Evolutionary conservation across 371 early-diverging fungal species (phyloP).

Genomic region (Actinomortierella ambigua): DNA sequence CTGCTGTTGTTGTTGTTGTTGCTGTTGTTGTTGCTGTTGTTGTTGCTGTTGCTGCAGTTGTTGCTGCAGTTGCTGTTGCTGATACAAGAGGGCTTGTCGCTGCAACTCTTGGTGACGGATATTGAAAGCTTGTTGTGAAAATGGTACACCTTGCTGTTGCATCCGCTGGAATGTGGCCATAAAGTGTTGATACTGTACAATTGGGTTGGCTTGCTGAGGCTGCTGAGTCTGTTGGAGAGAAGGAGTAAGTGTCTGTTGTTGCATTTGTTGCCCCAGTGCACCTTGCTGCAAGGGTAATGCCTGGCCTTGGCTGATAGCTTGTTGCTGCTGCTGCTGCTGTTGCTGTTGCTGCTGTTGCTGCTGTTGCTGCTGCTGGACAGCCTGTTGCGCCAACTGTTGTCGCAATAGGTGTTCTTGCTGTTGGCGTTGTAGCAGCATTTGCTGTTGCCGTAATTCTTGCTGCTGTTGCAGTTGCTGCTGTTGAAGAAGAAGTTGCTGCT

Average conservation of each 20-base stretch:
- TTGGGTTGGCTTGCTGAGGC: conserved; percentile 38
- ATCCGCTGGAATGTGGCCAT: conserved; percentile 13
- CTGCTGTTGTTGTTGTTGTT: conserved; percentile 20
- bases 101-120: conserved; percentile 13
- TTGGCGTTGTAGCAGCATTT: neutral
- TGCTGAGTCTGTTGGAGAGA: conserved; percentile 2
- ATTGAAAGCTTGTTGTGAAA: conserved; percentile 11
- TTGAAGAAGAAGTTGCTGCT: neutral
- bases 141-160: conserved; percentile 17
- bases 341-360: conserved; percentile 19
- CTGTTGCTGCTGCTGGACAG: conserved; percentile 8
- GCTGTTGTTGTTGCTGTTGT: conserved; percentile 20
- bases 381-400: conserved; percentile 13
- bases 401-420: conserved; percentile 4
- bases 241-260: conserved; percentile 8
- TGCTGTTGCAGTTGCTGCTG: conserved; percentile 1
- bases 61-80: conserved; percentile 11
- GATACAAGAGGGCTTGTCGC: conserved; percentile 12
- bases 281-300: conserved; percentile 39
- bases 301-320: neutral
- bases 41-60: conserved; percentile 20
- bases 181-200: conserved; percentile 51
- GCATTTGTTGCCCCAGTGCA: conserved; percentile 46
- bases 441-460: too few relatives aligned
- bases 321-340: neutral